Conservation (phyloP, 495 filamentous ascomycete genomes). For the Daldinia decipiens region DNA sequence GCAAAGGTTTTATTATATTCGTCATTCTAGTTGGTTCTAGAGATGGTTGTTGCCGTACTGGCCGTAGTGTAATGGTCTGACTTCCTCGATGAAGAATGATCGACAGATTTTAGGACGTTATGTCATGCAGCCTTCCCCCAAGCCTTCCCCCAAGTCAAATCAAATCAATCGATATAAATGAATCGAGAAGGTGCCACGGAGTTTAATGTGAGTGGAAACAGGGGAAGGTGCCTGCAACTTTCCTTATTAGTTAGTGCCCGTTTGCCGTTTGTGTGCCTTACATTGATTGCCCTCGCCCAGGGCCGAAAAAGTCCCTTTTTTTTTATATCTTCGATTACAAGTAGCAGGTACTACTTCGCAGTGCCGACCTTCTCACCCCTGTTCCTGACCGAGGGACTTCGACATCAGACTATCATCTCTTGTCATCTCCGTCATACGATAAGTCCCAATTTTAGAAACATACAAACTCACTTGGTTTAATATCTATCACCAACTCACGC, state of each 20-base stretch:
- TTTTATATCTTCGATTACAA: conserved; percentile 21
- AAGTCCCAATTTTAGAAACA: conserved; percentile 34
- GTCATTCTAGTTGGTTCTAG: conserved; percentile 17
- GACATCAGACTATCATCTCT: conserved; percentile 32
- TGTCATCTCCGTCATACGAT: conserved; percentile 25
- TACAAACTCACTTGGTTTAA: conserved; percentile 28
- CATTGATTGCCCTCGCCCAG: conserved; percentile 26
- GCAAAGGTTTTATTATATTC: conserved; percentile 2
- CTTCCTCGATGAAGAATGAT: conserved; percentile 27
- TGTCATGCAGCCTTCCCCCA: conserved; percentile 27
- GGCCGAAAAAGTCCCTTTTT: neutral
- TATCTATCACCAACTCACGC: conserved; percentile 26
- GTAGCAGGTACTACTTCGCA: conserved; percentile 28
- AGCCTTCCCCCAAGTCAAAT: conserved; percentile 13
- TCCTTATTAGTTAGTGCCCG: conserved; percentile 26
- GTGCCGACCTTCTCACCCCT: conserved; percentile 25
- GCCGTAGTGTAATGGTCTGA: conserved; percentile 22
- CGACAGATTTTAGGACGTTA: conserved; percentile 14
- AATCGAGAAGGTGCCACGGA: conserved; percentile 40
- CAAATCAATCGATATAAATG: conserved; percentile 5
- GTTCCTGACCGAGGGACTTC: conserved; percentile 5
- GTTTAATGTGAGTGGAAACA: conserved; percentile 20
- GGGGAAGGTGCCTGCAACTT: conserved; percentile 25
- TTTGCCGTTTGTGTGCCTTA: conserved; percentile 31
- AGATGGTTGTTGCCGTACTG: conserved; percentile 2